Conservation (phyloP, 805 yeast genomes). For the Vanderwaltozyma tropicalis region DNA sequence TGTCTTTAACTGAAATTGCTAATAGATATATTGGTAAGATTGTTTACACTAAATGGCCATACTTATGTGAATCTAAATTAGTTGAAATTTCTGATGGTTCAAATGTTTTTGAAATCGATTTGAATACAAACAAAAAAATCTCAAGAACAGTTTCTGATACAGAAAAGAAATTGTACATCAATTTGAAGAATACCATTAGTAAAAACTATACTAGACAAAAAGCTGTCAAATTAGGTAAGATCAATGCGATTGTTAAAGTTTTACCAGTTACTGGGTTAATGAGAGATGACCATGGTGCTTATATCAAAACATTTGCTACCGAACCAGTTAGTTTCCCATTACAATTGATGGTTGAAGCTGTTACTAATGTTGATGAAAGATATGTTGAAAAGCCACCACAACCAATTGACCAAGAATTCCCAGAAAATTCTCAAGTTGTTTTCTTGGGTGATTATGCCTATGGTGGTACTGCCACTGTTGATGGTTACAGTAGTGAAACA, state of each 20-base stretch:
- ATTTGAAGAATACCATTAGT: constrained; percentile 31
- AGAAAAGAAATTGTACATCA: constrained; percentile 38
- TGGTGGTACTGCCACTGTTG: constrained; percentile 65
- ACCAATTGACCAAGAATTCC: constrained; percentile 77
- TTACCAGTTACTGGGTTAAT: constrained; percentile 67
- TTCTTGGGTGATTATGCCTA: constrained; percentile 81
- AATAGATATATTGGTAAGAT: constrained; percentile 48
- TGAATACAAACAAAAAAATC: constrained; percentile 18
- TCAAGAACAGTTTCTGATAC: constrained; percentile 36
- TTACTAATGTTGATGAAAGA: constrained; percentile 64
- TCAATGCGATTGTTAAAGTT: constrained; percentile 58
- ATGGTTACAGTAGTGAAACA: constrained; percentile 42
- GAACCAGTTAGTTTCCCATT: constrained; percentile 55
- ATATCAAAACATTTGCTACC: constrained; percentile 55
- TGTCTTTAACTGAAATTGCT: constrained; percentile 54
- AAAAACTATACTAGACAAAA: constrained; percentile 38
- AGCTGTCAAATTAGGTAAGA: constrained; percentile 50
- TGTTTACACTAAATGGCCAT: constrained; percentile 86
- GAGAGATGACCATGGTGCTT: constrained; percentile 63
- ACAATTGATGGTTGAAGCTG: constrained; percentile 68
- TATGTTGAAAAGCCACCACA: constrained; percentile 58
- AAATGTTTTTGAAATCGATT: constrained; percentile 31
- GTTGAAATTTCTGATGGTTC: constrained; percentile 48
- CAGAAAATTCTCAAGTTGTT: constrained; percentile 57
- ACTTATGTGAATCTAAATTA: constrained; percentile 67